These are phyloP conservation scores for Hibiscus mutabilis DNA, from an alignment of 345 rosid species.

Conservation along the genomic window DNA sequence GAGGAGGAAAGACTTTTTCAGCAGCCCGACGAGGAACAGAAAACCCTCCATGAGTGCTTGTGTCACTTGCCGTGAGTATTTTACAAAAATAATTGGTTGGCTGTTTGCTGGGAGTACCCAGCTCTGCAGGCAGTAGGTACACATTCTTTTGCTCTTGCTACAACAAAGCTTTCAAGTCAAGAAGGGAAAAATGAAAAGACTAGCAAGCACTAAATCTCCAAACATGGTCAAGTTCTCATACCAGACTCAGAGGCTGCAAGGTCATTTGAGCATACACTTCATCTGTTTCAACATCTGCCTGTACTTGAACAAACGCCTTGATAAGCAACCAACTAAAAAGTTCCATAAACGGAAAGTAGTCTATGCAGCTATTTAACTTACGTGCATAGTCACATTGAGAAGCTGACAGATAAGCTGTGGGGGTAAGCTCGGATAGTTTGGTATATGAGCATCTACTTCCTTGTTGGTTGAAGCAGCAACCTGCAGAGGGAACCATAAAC, in stretches of 20 bases:
- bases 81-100: constrained; percentile 96
- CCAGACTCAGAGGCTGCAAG: constrained; percentile 86
- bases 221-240: constrained; percentile 21
- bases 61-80: constrained; percentile 95
- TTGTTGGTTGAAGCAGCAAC: constrained; percentile 93
- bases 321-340: not conserved
- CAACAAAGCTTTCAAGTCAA: not conserved
- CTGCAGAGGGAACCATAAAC: constrained; percentile 29
- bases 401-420: constrained; percentile 97
- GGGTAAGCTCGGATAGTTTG: constrained; percentile 88
- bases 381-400: constrained; percentile 98
- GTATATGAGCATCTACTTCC: constrained; percentile 89
- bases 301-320: constrained; percentile 27
- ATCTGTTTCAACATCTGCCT: constrained; percentile 97
- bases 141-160: constrained; percentile 97
- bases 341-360: not conserved
- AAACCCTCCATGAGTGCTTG: constrained; percentile 99
- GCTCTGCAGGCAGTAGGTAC: constrained; percentile 71
- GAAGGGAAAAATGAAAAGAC: not conserved
- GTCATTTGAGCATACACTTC: constrained; percentile 99
- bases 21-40: constrained; percentile 99
- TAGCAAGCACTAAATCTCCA: constrained; percentile 15
- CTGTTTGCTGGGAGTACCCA: constrained; percentile 89
- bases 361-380: constrained; percentile 29
- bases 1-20: constrained; percentile 96